Base-by-base conservation (phyloP, 768 basidiomycete genomes). In the Boletus sp. region DNA sequence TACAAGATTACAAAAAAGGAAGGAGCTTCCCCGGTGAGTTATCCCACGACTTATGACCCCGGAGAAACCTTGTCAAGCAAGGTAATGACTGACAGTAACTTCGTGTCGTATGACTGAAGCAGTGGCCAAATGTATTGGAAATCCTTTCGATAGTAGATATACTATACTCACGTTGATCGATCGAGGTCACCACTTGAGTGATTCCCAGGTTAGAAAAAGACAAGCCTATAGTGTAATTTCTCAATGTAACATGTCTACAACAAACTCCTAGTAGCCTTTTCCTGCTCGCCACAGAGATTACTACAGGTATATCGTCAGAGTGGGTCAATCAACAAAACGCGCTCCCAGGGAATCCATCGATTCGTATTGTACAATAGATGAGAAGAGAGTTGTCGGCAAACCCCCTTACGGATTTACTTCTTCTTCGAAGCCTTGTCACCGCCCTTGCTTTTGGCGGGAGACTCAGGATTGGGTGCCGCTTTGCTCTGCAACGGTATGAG, bases 381-480 rank as follows among this genome's bases (percentile, higher is more conserved):
- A 37, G n/a, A 41, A 11, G n/a, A 36, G 18, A 29, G 29, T 35
- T n/a, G 50, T 29, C 37, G 35, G 29, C 5, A 15, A 30, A 41
- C 33, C 33, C 33, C 12, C 8, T n/a, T 4, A 9, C 7, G 54
- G 20, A 42, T 57, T 61, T 60, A 71, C 60, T 71, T 71, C 65
- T 71, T 71, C 70, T 73, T 71, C 10, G 59, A 40, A 2, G 30
- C 60, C 59, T 72, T 71, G 33, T 46, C 61, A 14, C 63, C 57
- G n/a, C 58, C 47, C 50, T 72, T 24, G 24, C 24, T 70, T 32
- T 73, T 71, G 20, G 63, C 60, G 32, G 66, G 68, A 50, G 71
- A 66, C 58, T 73, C 71, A 3, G 64, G 58, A 33, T 58, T 62
- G 24, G 52, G 12, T 1, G 63, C 42, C 3, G 47, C 56, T 33